Evolutionary conservation across 805 yeast genomes (phyloP), one percentile per base, ranked within the genome.

Genomic region (Saccharomycopsis oosterbeekiorum): DNA sequence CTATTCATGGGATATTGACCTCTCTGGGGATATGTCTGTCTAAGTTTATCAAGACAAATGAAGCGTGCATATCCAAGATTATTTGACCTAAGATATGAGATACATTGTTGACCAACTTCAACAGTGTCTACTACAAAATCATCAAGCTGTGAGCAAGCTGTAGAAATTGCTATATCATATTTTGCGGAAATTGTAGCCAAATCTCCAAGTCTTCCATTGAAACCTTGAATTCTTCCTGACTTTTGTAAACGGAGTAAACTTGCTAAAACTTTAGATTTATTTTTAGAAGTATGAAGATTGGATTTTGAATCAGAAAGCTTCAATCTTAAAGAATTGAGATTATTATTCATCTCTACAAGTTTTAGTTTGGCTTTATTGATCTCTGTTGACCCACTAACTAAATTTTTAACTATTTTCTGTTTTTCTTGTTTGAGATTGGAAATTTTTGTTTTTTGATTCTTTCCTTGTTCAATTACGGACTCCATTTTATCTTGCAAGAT

Each of bases 111-210:
- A 5, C 90, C 96, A 59, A 84, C 82, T 59, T 81, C 83, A 2
- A 85, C 83, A 3, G 82, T 80, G 56, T 91, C 97, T 2, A 94
- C 98, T 17, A 94, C 98, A 79, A 91, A 84, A 64, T 96, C 93
- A 70, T 93, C 96, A 61, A 94, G 76, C 9, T 92, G 85, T 1
- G 96, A 91, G 66, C 94, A 90, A 0, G 97, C 98, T 0, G 98
- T 94, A 0, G 98, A 91, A 9, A 94, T 84, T 0, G 99, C 99
- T 59, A 91, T 82, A 73, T 96, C 98, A 70, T 88, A 94, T 68
- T 82, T 80, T 65, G 87, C 89, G 70, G 90, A 97, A 65, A 94
- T 94, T 1, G 81, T 79, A n/a, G 97, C 99, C 55, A 94, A 75
- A 67, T 90, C 96, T 17, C 99, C 99, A 15, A 94, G 75, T 64